Evolutionary conservation across 352 stramenopile genomes (phyloP), one percentile per base, ranked within the genome.

Genomic region (Pythium monospermum): DNA sequence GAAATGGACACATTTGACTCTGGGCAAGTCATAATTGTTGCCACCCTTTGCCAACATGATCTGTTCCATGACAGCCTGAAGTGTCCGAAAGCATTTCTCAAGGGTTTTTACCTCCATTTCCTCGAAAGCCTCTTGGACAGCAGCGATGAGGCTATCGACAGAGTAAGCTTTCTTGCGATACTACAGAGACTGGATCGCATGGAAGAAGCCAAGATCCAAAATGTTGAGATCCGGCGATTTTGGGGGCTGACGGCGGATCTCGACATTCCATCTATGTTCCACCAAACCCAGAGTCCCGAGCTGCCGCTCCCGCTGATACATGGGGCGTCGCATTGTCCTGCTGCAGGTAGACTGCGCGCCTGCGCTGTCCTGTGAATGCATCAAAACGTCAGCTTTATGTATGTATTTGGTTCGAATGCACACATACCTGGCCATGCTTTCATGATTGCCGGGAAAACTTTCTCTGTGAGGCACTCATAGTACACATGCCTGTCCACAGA

Each of bases 161-260:
- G 21, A 39, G 30, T 53, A 46, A 0, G 38, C 38, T 7, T 18
- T 21, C 33, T 53, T 53, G 8, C n/a, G 6, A 22, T 66, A 40
- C 57, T 69, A 52, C 0, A 66, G 3, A 8, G 52, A 38, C 18
- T 69, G 51, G 13, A 66, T 50, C 0, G 52, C 45, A 16, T 45
- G 8, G 39, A 66, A 69, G 25, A 55, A 66, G 3, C 48, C 61
- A 2, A 66, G 40, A 40, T 64, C 51, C 0, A 69, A 38, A 2
- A 66, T 30, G 22, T 66, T 69, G 2, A 69, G 32, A 38, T 66
- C 56, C 1, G 49, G 61, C 4, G 46, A 63, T 4, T 57, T 56
- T 1, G 62, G 22, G 6, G 57, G 62, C 30, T 70, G 57, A 4
- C 40, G 45, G 0, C 30, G 10, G 6, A 63, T 38, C 16, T 19